Base-by-base conservation (phyloP, 2,329 filamentous ascomycete species). In the Biscogniauxia sp. region DNA sequence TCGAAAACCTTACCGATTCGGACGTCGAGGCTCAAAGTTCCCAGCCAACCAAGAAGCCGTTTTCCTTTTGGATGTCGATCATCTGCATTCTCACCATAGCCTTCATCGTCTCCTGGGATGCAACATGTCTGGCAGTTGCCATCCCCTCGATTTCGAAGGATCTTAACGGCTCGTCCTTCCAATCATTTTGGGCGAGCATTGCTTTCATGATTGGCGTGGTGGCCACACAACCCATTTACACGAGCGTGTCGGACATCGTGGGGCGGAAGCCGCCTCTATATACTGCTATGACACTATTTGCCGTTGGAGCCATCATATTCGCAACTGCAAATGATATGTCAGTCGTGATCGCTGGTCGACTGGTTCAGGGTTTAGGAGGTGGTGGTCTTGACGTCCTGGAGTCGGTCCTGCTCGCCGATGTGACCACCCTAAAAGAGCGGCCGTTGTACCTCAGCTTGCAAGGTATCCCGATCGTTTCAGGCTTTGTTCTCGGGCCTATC, bases 301-400 rank as follows among this genome's bases (percentile, higher is more conserved):
- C 71, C 45, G 72, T 75, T 9, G 81, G 80, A 53, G 81, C 75
- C 1, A 61, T 79, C 20, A 49, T 78, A 19, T 75, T 74, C 53
- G 77, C 73, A n/a, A 50, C 70, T 20, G 74, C 76, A 0, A 56
- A 65, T 32, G 28, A 32, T 7, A 32, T 32, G 28, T 32, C 28
- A 3, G 28, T 32, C 28, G 28, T 32, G 28, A 32, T 32, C 28
- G 28, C 28, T 7, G 28, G 28, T 32, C 28, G 28, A 32, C 9
- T 32, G 28, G 5, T 67, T 55, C 62, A 75, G 74, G 57, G 20
- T 54, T 32, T 62, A 1, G 60, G 60, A 1, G 60, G 19, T 15
- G 32, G 60, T 6, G 60, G 60, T 8, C 37, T 62, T 1, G 54
- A 62, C 37, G 56, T 62, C 11, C 54, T 62, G 5, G 19, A 32